Conservation (phyloP, 331 rosid genomes). For the Pyrus hybrid region DNA sequence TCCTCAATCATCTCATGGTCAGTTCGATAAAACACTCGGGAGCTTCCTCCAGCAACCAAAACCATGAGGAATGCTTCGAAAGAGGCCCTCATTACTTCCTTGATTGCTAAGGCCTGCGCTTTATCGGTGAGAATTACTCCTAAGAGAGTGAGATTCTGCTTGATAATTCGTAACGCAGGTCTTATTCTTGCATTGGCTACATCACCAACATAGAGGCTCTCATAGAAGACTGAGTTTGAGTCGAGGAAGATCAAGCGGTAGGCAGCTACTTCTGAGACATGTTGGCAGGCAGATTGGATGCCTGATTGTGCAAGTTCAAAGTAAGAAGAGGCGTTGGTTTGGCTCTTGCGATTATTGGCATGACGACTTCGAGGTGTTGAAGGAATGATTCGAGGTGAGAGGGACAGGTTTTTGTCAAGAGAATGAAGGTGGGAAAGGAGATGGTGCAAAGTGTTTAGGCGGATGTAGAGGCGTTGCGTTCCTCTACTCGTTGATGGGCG, state of each 20-base stretch:
- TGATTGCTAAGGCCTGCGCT: slow-evolving; percentile 78
- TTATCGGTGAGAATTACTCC: slow-evolving; percentile 45
- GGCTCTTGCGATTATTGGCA: slow-evolving; percentile 18
- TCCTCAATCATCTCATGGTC: slow-evolving; percentile 63
- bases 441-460: slow-evolving; percentile 76
- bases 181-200: slow-evolving; percentile 58
- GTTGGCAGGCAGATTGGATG: slow-evolving; percentile 52
- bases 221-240: slow-evolving; percentile 65
- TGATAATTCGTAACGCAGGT: slow-evolving; percentile 59
- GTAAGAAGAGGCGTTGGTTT: slow-evolving; percentile 30
- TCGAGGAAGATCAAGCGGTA: slow-evolving; percentile 82
- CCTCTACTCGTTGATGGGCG: slow-evolving; percentile 87
- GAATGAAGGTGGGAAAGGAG: slow-evolving; percentile 50
- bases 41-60: slow-evolving; percentile 79
- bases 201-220: slow-evolving; percentile 49
- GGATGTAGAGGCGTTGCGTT: slow-evolving; percentile 83
- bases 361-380: slow-evolving; percentile 23
- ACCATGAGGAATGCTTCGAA: slow-evolving; percentile 82
- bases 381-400: slow-evolving; percentile 29
- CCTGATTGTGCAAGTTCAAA: slow-evolving; percentile 40
- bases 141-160: slow-evolving; percentile 76
- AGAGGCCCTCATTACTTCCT: slow-evolving; percentile 78
- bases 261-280: slow-evolving; percentile 87
- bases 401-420: slow-evolving; percentile 49
- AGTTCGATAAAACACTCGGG: slow-evolving; percentile 46